Evolutionary conservation across 1,284 basidiomycete species (phyloP), one percentile per base, ranked within the genome.

Genomic region (Fomitopsis pinicola): DNA sequence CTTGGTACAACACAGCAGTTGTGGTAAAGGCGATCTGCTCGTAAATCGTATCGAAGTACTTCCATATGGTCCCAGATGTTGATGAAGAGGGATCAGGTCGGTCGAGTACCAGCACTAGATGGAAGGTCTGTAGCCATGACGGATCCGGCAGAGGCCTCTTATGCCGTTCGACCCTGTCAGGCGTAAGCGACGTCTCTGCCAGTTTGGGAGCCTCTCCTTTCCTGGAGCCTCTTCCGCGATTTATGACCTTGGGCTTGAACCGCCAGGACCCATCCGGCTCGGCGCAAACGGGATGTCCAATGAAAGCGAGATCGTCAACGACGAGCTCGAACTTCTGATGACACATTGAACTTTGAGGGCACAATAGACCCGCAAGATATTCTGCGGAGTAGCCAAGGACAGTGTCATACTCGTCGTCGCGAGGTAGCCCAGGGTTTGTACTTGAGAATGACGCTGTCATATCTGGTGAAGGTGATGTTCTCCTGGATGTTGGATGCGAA

Each of bases 281-380:
- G 10, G 87, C 84, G 68, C 89, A 91, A 1, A 98, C 94, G 0
- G 97, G 97, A 73, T 98, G 96, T 0, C 97, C 97, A 44, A 98
- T 82, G 72, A 98, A 98, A 1, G 88, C 92, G n/a, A 98, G 82
- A 68, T 96, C 91, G 69, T 98, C 95, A 22, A 98, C 89, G 50
- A 92, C 76, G 33, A 99, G 83, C 73, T 97, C 95, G 71, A 98
- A 98, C 71, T 94, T 94, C 72, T 95, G 93, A 74, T 98, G 94
- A 71, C 95, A 97, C 72, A 95, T 85, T 17, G 88, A 82, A 35
- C 79, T 77, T 50, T 88, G 85, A 0, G 95, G 95, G 62, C 89
- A 91, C 7, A 98, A 81, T 63, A 97, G 80, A 58, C 84, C 85
- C 28, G 93, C 92, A 36, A 98, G 81, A 68, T 95, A 91, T 63